Base-by-base conservation (phyloP, 164 flowering plant genomes). In the Malania oleifera region DNA sequence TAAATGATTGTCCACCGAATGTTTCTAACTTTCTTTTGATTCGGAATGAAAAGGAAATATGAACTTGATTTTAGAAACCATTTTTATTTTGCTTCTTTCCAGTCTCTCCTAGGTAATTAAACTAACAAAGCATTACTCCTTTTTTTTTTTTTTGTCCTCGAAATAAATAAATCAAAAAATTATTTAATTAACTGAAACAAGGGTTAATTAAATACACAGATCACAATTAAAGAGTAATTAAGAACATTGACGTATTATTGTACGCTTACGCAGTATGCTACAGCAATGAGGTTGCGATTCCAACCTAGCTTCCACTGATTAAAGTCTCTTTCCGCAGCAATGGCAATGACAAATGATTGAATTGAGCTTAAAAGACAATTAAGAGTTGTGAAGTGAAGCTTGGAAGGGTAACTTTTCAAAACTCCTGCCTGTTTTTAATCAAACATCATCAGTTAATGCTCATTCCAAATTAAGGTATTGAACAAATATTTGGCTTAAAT, bases 311-410 rank as follows among this genome's bases (percentile, higher is more conserved):
- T 69, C 92, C 92, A 83, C 39, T 77, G 60, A 17, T 50, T 1
- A 54, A 73, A 70, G 31, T 78, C 73, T 70, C 87, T 75, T 60
- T 71, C 83, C 47, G 82, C 12, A 24, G 70, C 72, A 60, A 84
- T 52, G 44, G 87, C 89, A 45, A 84, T 49, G 14, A 63, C 61
- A 57, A 84, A 77, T 7, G 82, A 73, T 48, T 86, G 89, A 44
- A 86, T 35, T 34, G 86, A n/a, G 65, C 93, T 84, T 1, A 74
- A 54, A 22, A 80, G 43, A 70, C 84, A 77, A 26, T 77, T 84
- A 15, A 84, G 67, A 25, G 79, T 66, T 52, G 84, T 80, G 50
- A 70, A 63, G 5, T 72, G 70, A 37, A 84, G 83, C 83, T 79
- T 86, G 19, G 86, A 74, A 8, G 89, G 89, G 54, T 78, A 83